Evolutionary conservation across 495 filamentous ascomycete species (phyloP), one percentile per base, ranked within the genome.

Genomic region (Penicillium mononematosum): DNA sequence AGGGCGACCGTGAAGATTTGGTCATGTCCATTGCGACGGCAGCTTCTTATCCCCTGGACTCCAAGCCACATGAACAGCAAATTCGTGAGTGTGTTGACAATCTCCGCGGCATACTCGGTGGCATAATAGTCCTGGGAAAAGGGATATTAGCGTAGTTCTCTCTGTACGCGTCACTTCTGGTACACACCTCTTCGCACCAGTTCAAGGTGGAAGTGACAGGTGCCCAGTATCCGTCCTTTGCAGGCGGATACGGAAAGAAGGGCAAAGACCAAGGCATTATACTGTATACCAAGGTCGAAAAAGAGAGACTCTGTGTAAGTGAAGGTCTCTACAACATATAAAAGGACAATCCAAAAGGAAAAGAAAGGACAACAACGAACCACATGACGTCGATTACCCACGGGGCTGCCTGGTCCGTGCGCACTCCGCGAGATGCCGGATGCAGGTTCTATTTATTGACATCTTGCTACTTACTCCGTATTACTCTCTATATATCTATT

Each of bases 131-230:
- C 80, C 83, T 83, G 41, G 20, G 38, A 24, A 36, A 9, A 50
- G 22, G 31, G 8, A 17, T 36, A 29, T 43, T 45, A 58, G 45
- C 19, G 19, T 48, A 16, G 10, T 7, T 42, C 31, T 12, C 20
- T 38, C 6, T 43, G 14, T 32, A 12, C 19, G 22, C 50, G 14
- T 25, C 38, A 14, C 7, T n/a, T 14, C 34, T 41, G 3, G 32
- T 25, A 43, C 73, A 55, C 72, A 91, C 89, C 83, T 96, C 91
- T 82, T 96, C 92, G 68, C 92, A 96, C 86, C 90, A 96, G 63
- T 96, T 94, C 55, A 96, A 66, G 0, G 92, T 96, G 19, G 90
- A 92, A 0, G 91, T 96, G 42, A 94, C 88, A 36, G 90, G 86
- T 12, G 79, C 83, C 92, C 92, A 96, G 69, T 85, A 89, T 29